Evolutionary conservation across 192 early-diverging fungal species (phyloP).

Genomic region (Entomortierella beljakovae): DNA sequence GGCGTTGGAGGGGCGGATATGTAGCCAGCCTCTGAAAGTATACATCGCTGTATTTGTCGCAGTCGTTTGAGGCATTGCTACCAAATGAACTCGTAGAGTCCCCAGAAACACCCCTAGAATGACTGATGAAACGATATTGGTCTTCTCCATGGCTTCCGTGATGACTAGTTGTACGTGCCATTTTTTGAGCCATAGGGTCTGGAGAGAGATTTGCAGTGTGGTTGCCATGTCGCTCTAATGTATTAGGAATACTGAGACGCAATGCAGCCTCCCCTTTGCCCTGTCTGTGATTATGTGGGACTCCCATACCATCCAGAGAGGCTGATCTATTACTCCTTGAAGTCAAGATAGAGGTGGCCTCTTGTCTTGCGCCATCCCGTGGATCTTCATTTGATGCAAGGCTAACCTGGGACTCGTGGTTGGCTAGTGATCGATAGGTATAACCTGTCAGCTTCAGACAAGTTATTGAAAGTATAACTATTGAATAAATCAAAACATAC

Average conservation of each 20-base stretch:
- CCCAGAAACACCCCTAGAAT: slow-evolving; percentile 54
- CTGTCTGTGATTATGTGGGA: slow-evolving; percentile 20
- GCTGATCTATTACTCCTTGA: slow-evolving; percentile 9
- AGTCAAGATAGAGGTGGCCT: not conserved
- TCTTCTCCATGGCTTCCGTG: slow-evolving; percentile 22
- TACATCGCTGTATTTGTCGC: slow-evolving; percentile 41
- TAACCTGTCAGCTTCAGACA: not conserved
- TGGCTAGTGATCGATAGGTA: not conserved
- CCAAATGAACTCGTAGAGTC: slow-evolving; percentile 54
- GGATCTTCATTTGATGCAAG: not conserved
- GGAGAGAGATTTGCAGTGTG: slow-evolving; percentile 13
- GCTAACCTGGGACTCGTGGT: slow-evolving; percentile 1
- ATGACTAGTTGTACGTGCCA: slow-evolving; percentile 24
- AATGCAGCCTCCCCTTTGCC: slow-evolving; percentile 40
- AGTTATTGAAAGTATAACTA: not conserved
- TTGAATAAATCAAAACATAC: slow-evolving; percentile 10
- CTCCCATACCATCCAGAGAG: slow-evolving; percentile 21
- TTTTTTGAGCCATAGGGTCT: slow-evolving; percentile 12
- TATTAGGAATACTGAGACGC: slow-evolving; percentile 24
- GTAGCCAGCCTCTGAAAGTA: slow-evolving; percentile 56
- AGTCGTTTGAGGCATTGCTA: slow-evolving; percentile 42
- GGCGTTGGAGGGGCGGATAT: slow-evolving; percentile 22
- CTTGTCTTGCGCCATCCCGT: not conserved
- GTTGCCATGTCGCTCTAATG: slow-evolving; percentile 1
- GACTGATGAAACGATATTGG: slow-evolving; percentile 40